Evolutionary conservation across 2,329 filamentous ascomycete species (phyloP).

Genomic region (Colletotrichum gigasporum): DNA sequence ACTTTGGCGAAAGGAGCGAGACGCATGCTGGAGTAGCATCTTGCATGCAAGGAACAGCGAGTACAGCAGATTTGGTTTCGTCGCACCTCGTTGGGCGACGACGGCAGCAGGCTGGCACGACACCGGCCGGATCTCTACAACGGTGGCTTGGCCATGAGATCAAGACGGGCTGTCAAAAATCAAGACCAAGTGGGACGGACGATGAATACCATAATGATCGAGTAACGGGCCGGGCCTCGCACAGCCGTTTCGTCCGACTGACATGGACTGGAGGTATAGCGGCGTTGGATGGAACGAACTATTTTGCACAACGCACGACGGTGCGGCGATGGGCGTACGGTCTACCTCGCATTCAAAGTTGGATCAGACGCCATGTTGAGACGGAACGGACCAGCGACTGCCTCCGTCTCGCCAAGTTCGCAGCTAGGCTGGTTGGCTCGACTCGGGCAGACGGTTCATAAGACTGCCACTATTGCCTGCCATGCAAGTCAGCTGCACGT

Average conservation of each 20-base stretch:
- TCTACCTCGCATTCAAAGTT: background rate
- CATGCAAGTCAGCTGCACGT: slow-evolving; percentile 15
- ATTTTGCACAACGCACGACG: background rate
- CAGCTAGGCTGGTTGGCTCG: background rate
- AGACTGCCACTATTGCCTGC: background rate
- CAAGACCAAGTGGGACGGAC: too few relatives aligned
- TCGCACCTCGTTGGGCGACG: too few relatives aligned
- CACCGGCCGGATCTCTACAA: too few relatives aligned
- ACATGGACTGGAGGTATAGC: background rate
- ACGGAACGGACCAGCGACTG: background rate
- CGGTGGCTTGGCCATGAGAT: too few relatives aligned
- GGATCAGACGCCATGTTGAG: background rate
- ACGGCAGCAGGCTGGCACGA: too few relatives aligned
- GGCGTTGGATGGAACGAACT: background rate
- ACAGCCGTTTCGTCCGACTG: slow-evolving; percentile 8
- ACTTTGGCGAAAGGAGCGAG: too few relatives aligned
- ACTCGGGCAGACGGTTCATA: background rate
- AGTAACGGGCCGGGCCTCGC: slow-evolving; percentile 16
- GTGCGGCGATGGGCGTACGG: background rate
- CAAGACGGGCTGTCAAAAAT: too few relatives aligned
- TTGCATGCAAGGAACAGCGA: too few relatives aligned
- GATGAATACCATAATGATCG: too few relatives aligned
- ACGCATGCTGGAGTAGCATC: too few relatives aligned
- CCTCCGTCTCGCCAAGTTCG: background rate
- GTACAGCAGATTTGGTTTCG: too few relatives aligned